Evolutionary conservation across 352 stramenopile species (phyloP).

Genomic region (Aphanomyces invadans): DNA sequence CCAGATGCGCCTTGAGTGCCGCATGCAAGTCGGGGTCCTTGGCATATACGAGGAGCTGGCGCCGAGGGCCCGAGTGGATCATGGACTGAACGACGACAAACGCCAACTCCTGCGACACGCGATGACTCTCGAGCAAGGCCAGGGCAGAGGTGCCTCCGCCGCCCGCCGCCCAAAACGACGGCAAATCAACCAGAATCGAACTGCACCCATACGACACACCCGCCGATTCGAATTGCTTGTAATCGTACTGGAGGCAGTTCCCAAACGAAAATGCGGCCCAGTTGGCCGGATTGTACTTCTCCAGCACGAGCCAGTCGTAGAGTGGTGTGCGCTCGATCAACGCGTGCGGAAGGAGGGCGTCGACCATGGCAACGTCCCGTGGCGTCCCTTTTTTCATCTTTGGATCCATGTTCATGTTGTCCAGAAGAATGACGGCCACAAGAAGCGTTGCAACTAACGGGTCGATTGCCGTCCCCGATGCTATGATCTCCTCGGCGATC

Average conservation of each 20-base stretch:
- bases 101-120: constrained; percentile 25
- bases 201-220: constrained; percentile 43
- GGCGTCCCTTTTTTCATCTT: constrained; percentile 69
- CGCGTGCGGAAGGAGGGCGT: constrained; percentile 36
- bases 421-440: constrained; percentile 66
- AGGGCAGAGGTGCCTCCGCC: constrained; percentile 30
- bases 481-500: constrained; percentile 54
- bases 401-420: constrained; percentile 71
- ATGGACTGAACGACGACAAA: constrained; percentile 74
- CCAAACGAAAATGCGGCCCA: constrained; percentile 52
- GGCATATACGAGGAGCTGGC: constrained; percentile 60
- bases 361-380: constrained; percentile 38
- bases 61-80: constrained; percentile 38
- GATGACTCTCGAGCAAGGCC: constrained; percentile 33
- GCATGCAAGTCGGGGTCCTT: constrained; percentile 27
- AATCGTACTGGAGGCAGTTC: constrained; percentile 70
- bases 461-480: neutral
- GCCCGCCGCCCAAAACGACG: constrained; percentile 41
- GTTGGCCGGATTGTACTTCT: constrained; percentile 58
- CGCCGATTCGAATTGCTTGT: constrained; percentile 60
- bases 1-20: constrained; percentile 31
- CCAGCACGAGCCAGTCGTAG: constrained; percentile 57
- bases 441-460: constrained; percentile 60
- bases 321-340: constrained; percentile 40
- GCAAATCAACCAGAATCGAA: constrained; percentile 49